Evolutionary conservation across 495 filamentous ascomycete species (phyloP).

Genomic region (Lasiosphaeris hirsuta): DNA sequence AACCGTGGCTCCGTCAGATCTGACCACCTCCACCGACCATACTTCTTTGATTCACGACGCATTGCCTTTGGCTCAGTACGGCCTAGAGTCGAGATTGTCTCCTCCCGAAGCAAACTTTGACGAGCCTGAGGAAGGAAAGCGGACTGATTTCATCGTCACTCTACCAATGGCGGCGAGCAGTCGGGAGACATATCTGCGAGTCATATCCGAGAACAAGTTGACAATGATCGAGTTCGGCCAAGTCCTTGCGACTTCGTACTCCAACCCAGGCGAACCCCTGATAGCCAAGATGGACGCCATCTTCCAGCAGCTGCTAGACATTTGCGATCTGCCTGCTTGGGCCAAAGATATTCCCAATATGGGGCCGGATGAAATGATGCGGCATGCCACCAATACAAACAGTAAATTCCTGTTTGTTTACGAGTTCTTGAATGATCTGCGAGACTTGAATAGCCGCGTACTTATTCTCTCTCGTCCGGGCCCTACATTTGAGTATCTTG

Average conservation of each 20-base stretch:
- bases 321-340: conserved; percentile 44
- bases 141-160: conserved; percentile 34
- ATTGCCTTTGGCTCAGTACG: conserved; percentile 15
- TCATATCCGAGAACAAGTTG: conserved; percentile 32
- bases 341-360: conserved; percentile 31
- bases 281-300: conserved; percentile 35
- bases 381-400: conserved; percentile 40
- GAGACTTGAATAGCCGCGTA: conserved; percentile 32
- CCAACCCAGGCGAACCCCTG: conserved; percentile 23
- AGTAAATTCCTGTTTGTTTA: conserved; percentile 44
- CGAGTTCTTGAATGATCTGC: conserved; percentile 36
- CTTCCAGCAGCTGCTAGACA: conserved; percentile 35
- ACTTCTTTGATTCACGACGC: conserved; percentile 24
- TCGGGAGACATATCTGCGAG: conserved; percentile 38
- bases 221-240: conserved; percentile 34
- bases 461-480: conserved; percentile 41
- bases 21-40: conserved; percentile 34
- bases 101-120: not conserved
- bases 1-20: conserved; percentile 38
- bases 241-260: conserved; percentile 21
- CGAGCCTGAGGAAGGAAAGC: conserved; percentile 11
- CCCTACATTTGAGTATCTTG: conserved; percentile 36
- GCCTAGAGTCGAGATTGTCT: not conserved
- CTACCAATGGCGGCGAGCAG: conserved; percentile 39
- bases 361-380: conserved; percentile 28